Conservation (phyloP, 768 basidiomycete genomes). For the Agaricus sinodeliciosus region DNA sequence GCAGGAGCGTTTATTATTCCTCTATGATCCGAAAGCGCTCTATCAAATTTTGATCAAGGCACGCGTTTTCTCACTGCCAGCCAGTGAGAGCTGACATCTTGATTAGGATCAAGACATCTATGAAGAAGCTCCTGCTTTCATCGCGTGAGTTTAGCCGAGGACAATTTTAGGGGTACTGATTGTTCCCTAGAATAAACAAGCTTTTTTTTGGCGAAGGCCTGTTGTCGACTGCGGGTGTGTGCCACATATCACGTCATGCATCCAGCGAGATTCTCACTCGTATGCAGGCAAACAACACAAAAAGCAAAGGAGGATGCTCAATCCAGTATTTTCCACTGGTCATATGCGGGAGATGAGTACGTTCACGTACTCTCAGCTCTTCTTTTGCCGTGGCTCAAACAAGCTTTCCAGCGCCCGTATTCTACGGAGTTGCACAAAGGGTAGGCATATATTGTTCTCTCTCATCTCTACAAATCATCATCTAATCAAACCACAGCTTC, state of each 20-base stretch:
- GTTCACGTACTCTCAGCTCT: background rate
- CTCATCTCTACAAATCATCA: background rate
- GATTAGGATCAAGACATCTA: conserved; percentile 25
- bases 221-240: conserved; percentile 1
- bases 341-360: conserved; percentile 32
- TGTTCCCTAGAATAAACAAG: conserved; percentile 9
- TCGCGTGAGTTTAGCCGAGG: background rate
- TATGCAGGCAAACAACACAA: conserved; percentile 33
- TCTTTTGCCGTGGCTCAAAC: background rate
- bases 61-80: background rate
- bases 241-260: background rate
- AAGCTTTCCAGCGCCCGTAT: conserved; percentile 25
- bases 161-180: background rate
- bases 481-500: conserved; percentile 17
- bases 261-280: background rate
- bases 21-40: conserved; percentile 39
- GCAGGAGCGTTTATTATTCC: conserved; percentile 29
- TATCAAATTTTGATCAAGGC: conserved; percentile 41
- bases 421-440: conserved; percentile 26
- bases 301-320: conserved; percentile 32
- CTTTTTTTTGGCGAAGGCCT: conserved; percentile 9
- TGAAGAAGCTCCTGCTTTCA: conserved; percentile 11
- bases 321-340: conserved; percentile 29
- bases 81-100: background rate
- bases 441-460: conserved; percentile 12